phyloP scores from a whole-genome alignment of 2,329 filamentous ascomycete species.

The Chaetomiaceae sp. region DNA sequence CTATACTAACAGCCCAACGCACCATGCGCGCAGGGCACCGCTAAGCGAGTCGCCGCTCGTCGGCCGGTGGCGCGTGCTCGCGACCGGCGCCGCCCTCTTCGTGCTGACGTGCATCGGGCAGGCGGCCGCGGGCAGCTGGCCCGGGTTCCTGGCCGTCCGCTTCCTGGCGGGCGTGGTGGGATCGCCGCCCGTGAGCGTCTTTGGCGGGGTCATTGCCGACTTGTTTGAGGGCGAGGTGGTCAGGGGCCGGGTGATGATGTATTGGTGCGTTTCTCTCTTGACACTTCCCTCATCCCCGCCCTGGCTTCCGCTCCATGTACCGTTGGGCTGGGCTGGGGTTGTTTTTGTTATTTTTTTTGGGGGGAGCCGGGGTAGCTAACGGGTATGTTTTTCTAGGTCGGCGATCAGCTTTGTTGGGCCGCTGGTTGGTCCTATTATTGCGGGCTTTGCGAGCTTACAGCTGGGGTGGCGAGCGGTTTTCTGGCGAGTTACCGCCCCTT shows the following conservation, averaged over 20 bases:
- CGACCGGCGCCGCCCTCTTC: conserved; percentile 20
- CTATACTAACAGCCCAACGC: neutral
- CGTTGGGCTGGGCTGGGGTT: no score
- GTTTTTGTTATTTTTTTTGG: neutral
- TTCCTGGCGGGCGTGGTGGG: conserved; percentile 27
- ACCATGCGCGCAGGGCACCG: conserved; percentile 25
- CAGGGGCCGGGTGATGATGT: conserved; percentile 27
- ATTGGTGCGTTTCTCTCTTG: conserved; percentile 19
- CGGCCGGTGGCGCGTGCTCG: conserved; percentile 23
- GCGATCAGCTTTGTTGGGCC: conserved; percentile 27
- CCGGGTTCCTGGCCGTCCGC: neutral
- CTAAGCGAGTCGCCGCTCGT: conserved; percentile 23
- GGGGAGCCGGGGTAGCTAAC: neutral
- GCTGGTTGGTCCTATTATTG: conserved; percentile 26
- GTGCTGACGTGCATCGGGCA: conserved; percentile 21
- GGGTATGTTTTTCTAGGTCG: conserved; percentile 5
- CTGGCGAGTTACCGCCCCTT: conserved; percentile 19
- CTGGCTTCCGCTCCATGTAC: no score
- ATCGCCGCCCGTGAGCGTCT: conserved; percentile 28
- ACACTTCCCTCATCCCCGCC: no score
- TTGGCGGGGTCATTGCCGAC: conserved; percentile 29
- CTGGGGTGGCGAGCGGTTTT: conserved; percentile 28
- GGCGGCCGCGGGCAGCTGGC: conserved; percentile 24
- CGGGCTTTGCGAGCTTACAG: conserved; percentile 22
- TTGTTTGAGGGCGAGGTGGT: conserved; percentile 22